Percentiles rank a stretch among this genome's conserved stretches.
These are phyloP conservation scores for Porodaedalea pini DNA, from an alignment of 1,284 basidiomycete genomes.

Conservation along the genomic window DNA sequence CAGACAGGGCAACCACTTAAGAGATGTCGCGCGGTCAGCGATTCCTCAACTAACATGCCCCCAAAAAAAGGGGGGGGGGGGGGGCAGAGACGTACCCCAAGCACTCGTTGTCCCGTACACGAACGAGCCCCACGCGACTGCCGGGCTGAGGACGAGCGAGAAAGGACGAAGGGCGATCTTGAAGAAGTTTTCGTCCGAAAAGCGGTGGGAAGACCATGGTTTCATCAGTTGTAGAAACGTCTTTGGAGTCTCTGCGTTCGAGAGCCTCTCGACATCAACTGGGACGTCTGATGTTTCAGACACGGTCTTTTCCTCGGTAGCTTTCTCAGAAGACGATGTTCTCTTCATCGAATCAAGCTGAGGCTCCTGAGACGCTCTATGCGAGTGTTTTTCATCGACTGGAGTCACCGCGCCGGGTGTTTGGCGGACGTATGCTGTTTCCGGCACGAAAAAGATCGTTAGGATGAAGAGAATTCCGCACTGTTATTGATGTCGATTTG, in stretches of 20 bases:
- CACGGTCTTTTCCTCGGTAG: neutral
- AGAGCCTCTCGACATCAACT: neutral
- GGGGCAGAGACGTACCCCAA: slow-evolving; percentile 19
- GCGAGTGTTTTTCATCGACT: no score
- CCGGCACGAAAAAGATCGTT: slow-evolving; percentile 21
- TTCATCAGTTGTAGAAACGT: slow-evolving; percentile 13
- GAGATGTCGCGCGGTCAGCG: neutral
- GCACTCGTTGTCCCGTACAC: slow-evolving; percentile 22
- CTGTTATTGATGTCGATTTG: neutral
- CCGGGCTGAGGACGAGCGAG: slow-evolving; percentile 18
- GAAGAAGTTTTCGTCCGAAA: slow-evolving; percentile 18
- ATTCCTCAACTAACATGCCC: neutral
- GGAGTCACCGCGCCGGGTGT: neutral
- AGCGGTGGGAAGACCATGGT: slow-evolving; percentile 14
- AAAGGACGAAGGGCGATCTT: slow-evolving; percentile 19
- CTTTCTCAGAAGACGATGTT: no score
- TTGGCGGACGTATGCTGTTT: slow-evolving; percentile 21
- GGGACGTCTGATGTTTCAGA: neutral
- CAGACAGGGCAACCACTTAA: slow-evolving; percentile 20
- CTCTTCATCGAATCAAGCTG: no score
- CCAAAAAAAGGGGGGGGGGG: neutral
- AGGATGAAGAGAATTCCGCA: slow-evolving; percentile 19
- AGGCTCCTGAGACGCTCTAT: no score
- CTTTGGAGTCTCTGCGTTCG: slow-evolving; percentile 6
- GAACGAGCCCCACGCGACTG: slow-evolving; percentile 21